phyloP scores from a whole-genome alignment of 495 filamentous ascomycete species.

The Aspergillus biplanus region DNA sequence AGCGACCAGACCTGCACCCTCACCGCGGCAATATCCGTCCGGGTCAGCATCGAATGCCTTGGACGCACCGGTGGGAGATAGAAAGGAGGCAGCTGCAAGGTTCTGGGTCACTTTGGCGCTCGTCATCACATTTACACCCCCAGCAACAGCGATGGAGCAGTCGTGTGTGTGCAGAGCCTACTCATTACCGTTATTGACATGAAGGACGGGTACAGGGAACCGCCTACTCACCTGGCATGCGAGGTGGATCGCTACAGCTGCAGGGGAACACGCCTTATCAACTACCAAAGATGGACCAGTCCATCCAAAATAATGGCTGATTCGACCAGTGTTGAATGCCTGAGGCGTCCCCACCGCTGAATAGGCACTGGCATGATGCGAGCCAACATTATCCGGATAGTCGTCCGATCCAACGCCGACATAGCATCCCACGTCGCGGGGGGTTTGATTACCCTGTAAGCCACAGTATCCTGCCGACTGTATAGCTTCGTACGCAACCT shows the following conservation, averaged over 20 bases:
- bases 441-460: background rate
- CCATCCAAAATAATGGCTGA: slow-evolving; percentile 42
- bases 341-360: slow-evolving; percentile 33
- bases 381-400: slow-evolving; percentile 40
- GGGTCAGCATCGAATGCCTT: slow-evolving; percentile 71
- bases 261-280: slow-evolving; percentile 40
- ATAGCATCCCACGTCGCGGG: slow-evolving; percentile 34
- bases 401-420: slow-evolving; percentile 31
- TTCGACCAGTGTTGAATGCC: slow-evolving; percentile 8
- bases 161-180: slow-evolving; percentile 33
- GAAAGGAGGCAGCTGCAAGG: slow-evolving; percentile 34
- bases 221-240: slow-evolving; percentile 6
- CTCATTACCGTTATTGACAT: too few relatives aligned
- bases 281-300: slow-evolving; percentile 36
- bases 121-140: slow-evolving; percentile 44
- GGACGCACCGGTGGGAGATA: slow-evolving; percentile 50
- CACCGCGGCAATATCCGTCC: slow-evolving; percentile 73
- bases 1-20: slow-evolving; percentile 63
- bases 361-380: slow-evolving; percentile 36
- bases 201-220: too few relatives aligned
- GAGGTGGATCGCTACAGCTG: background rate
- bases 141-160: slow-evolving; percentile 35
- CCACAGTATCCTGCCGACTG: slow-evolving; percentile 44
- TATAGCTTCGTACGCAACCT: slow-evolving; percentile 49
- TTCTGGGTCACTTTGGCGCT: slow-evolving; percentile 35